phyloP scores from a whole-genome alignment of 1,139 yeast genomes.

The Hyphopichia pseudoburtonii region DNA sequence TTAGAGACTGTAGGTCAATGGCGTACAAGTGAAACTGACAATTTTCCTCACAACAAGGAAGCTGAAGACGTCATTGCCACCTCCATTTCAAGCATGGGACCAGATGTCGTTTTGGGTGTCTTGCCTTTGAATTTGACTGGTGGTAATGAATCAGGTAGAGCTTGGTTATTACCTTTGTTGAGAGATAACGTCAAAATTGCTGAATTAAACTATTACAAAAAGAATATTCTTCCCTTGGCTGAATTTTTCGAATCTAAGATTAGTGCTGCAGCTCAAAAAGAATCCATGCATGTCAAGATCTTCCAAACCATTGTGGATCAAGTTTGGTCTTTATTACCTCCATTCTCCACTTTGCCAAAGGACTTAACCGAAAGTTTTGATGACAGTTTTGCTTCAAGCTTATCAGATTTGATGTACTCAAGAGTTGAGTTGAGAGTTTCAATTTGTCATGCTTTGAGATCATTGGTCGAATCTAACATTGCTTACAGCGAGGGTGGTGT shows the following conservation, averaged over 20 bases:
- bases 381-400: constrained; percentile 72
- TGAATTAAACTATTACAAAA: constrained; percentile 60
- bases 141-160: constrained; percentile 65
- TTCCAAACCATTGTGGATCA: constrained; percentile 85
- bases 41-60: constrained; percentile 70
- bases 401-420: constrained; percentile 74
- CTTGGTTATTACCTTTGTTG: constrained; percentile 91
- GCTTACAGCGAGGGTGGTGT: constrained; percentile 62
- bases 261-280: constrained; percentile 40
- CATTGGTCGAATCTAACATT: constrained; percentile 74
- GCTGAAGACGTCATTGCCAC: constrained; percentile 81
- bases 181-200: constrained; percentile 84
- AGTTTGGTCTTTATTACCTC: constrained; percentile 88
- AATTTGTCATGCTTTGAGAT: constrained; percentile 77
- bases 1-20: constrained; percentile 79
- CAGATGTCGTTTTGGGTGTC: constrained; percentile 70
- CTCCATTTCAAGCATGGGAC: constrained; percentile 80
- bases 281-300: constrained; percentile 69
- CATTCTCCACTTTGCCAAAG: constrained; percentile 81
- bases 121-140: constrained; percentile 74
- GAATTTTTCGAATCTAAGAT: constrained; percentile 56
- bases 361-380: constrained; percentile 68
- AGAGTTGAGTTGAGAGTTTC: constrained; percentile 73
- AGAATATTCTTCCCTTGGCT: constrained; percentile 66
- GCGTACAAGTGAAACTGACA: constrained; percentile 74